Conservation (phyloP, 2,329 filamentous ascomycete genomes). For the Thelonectria blattea region DNA sequence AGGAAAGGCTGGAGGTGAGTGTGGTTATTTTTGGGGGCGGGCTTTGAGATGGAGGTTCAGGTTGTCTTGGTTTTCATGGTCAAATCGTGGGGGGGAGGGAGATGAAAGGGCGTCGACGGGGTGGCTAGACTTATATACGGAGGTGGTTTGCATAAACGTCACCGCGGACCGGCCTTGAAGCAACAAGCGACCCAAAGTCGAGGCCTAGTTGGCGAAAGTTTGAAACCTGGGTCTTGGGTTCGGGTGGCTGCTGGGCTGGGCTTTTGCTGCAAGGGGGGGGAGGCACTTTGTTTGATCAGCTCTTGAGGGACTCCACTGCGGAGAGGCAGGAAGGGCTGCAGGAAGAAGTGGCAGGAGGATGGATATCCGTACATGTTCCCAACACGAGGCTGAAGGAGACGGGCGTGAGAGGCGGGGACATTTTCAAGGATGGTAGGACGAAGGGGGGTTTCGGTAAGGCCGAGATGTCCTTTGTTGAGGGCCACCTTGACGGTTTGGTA, state of each 20-base stretch:
- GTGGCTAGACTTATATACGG: too few species aligned
- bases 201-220: background rate
- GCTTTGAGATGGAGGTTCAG: background rate
- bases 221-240: conserved; percentile 11
- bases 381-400: too few species aligned
- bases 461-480: too few species aligned
- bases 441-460: too few species aligned
- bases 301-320: too few species aligned
- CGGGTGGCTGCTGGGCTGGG: background rate
- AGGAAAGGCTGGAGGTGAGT: conserved; percentile 5
- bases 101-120: background rate
- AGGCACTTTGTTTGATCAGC: too few species aligned
- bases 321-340: too few species aligned
- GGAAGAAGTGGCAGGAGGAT: too few species aligned
- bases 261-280: background rate
- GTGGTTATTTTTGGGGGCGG: conserved; percentile 8
- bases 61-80: background rate
- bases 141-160: conserved; percentile 4
- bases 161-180: conserved; percentile 1
- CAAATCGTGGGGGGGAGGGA: background rate
- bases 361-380: too few species aligned
- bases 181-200: background rate
- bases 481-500: too few species aligned
- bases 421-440: too few species aligned
- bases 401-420: too few species aligned